Percentiles rank a stretch among this genome's conserved stretches.
These are phyloP conservation scores for Monilinia fructigena DNA, from an alignment of 2,329 filamentous ascomycete species.

Conservation along the genomic window DNA sequence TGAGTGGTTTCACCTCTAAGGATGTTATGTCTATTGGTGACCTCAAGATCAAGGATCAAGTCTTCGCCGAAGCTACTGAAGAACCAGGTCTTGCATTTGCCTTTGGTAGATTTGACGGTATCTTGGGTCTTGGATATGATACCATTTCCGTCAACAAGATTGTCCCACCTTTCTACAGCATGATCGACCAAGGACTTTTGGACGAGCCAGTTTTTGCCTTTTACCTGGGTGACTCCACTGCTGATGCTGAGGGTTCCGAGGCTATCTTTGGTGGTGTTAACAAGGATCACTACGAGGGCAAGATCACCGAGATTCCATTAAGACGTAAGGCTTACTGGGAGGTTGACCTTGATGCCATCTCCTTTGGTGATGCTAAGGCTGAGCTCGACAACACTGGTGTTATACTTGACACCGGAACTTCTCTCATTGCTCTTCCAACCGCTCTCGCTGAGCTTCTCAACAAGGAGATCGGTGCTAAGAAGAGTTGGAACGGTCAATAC, in stretches of 20 bases:
- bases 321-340: slow-evolving; percentile 99
- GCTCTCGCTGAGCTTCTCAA: slow-evolving; percentile 94
- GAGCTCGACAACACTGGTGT: slow-evolving; percentile 93
- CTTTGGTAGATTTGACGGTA: slow-evolving; percentile 96
- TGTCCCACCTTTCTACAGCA: slow-evolving; percentile 92
- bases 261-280: slow-evolving; percentile 88
- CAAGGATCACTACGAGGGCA: slow-evolving; percentile 74
- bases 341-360: slow-evolving; percentile 90
- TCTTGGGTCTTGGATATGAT: slow-evolving; percentile 90
- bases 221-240: slow-evolving; percentile 77
- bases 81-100: slow-evolving; percentile 97
- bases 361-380: slow-evolving; percentile 79
- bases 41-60: slow-evolving; percentile 80
- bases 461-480: slow-evolving; percentile 96
- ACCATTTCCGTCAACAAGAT: slow-evolving; percentile 97
- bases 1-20: slow-evolving; percentile 90
- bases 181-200: slow-evolving; percentile 84
- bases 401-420: slow-evolving; percentile 97
- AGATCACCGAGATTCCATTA: slow-evolving; percentile 89
- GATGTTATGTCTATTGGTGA: slow-evolving; percentile 87
- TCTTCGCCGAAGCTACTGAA: slow-evolving; percentile 93
- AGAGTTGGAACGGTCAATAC: slow-evolving; percentile 96
- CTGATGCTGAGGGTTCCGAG: slow-evolving; percentile 73
- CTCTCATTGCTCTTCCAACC: slow-evolving; percentile 89
- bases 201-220: slow-evolving; percentile 95